Base-by-base conservation (phyloP, 2,329 filamentous ascomycete species). In the Zarea fungicola region DNA sequence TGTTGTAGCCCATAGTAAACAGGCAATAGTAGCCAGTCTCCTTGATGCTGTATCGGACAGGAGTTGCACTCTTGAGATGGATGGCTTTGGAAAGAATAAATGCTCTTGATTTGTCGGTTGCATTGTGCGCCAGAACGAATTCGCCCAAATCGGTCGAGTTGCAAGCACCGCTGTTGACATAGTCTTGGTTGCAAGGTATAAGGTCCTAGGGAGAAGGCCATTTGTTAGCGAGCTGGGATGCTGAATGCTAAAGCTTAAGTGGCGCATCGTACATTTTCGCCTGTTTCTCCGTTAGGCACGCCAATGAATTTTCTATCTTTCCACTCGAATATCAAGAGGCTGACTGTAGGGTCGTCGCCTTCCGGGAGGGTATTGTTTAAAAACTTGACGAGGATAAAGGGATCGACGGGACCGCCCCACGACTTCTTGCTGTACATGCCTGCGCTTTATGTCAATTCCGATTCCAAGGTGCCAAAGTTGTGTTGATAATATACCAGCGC, bases 21-120 rank as follows among this genome's bases (percentile, higher is more conserved):
- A 99, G 85, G 61, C 93, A 99, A 68, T 96, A 99, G 69, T 96
- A 99, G 23, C 93, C 93, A 0, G 93, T 99, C 67, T 89, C 89
- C 61, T 84, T 84, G 59, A 96, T 84, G 6, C 81, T 76, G 64
- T 97, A 99, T 54, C 89, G 87, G 64, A 95, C 81, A 3, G 83
- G 76, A 10, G 76, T 73, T 2, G 88, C 78, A 49, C 87, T 75
- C 55, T 89, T 92, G 44, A 97, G 76, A 63, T 96, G 83, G 52
- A 97, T 74, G 9, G 90, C 89, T 65, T 87, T 75, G 52, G 89
- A 92, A 56, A 87, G 73, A 57, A 99, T 88, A 42, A 84, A 67
- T 56, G 80, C 87, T 51, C 77, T 78, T 23, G 89, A 87, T 41
- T 77, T 71, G 28, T 85, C 78, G 35, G 83, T 86, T 43, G 87